A percentile compares a stretch with the other conserved stretches of the same genome.
These are phyloP conservation scores for Emericellopsis cladophorae DNA, from an alignment of 2,329 filamentous ascomycete genomes.

Conservation along the genomic window DNA sequence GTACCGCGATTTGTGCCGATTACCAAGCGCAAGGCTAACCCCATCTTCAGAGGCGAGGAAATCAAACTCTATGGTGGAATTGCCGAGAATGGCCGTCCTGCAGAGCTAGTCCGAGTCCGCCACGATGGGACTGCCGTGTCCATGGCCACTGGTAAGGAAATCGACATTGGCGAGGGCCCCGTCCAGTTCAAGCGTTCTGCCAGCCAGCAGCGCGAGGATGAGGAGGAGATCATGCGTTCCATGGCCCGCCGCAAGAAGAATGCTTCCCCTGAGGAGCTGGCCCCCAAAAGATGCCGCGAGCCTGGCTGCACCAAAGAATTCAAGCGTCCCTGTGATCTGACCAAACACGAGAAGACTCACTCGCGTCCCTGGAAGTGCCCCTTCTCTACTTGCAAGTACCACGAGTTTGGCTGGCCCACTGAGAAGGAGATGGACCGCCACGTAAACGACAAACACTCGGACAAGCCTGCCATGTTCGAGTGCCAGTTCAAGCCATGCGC, in stretches of 20 bases:
- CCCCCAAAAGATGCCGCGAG: slow-evolving; percentile 65
- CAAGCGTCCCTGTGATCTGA: slow-evolving; percentile 92
- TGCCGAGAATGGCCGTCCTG: slow-evolving; percentile 67
- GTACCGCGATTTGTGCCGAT: slow-evolving; percentile 20
- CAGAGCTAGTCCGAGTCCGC: slow-evolving; percentile 72
- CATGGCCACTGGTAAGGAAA: slow-evolving; percentile 54
- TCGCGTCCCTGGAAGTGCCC: slow-evolving; percentile 93
- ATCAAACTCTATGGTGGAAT: slow-evolving; percentile 74
- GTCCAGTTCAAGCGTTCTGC: slow-evolving; percentile 52
- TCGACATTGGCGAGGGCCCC: slow-evolving; percentile 39
- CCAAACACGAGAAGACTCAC: slow-evolving; percentile 97
- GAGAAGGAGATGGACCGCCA: slow-evolving; percentile 97
- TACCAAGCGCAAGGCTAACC: slow-evolving; percentile 4
- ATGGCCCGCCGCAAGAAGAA: slow-evolving; percentile 97
- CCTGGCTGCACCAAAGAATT: slow-evolving; percentile 79
- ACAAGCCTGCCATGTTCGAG: slow-evolving; percentile 66
- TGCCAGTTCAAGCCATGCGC: slow-evolving; percentile 76
- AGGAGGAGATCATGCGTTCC: slow-evolving; percentile 74
- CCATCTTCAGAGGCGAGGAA: slow-evolving; percentile 39
- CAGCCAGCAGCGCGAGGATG: slow-evolving; percentile 60
- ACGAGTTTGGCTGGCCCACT: slow-evolving; percentile 83
- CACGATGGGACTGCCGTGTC: slow-evolving; percentile 72
- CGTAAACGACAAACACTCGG: slow-evolving; percentile 89
- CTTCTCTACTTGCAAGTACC: slow-evolving; percentile 74
- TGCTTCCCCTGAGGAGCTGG: slow-evolving; percentile 70